Evolutionary conservation across 768 basidiomycete species (phyloP), one percentile per base, ranked within the genome.

Genomic region (Russula ochroleuca): DNA sequence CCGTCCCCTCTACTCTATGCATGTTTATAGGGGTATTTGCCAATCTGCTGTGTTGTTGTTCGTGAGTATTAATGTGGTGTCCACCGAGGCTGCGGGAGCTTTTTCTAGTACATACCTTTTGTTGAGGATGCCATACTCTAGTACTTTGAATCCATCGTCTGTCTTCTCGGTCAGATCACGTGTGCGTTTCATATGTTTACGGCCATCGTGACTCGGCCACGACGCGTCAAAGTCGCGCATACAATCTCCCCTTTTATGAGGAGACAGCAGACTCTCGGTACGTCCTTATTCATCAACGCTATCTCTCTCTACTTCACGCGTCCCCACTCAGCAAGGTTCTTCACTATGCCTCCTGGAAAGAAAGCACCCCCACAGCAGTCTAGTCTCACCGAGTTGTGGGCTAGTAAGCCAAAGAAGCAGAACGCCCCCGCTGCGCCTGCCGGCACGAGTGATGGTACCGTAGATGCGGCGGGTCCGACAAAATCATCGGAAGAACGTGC

Each of bases 331-430:
- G 90, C 85, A 41, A 89, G 83, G 70, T 92, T 91, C 78, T 84
- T 92, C 60, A 78, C 80, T 62, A 88, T 91, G 87, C 88, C 91
- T 0, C 80, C 80, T 67, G 79, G 80, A 33, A 91, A 89, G 74
- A 72, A 83, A 33, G 73, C 85, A 3, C 86, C 87, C 0, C 84
- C 86, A 8, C 89, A 90, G 62, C 91, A 94, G 72, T 79, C 90
- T n/a, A 91, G 78, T 69, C 81, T 94, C 43, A 79, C 83, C 61
- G 88, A 91, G 59, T 79, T 90, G 77, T 93, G 89, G 88, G 79
- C 78, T 11, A 77, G 75, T 69, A 82, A 82, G 74, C 80, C 73
- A 67, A 68, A 73, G 64, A 54, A 66, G 54, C 59, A 68, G 71
- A 73, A 64, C 65, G 60, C 37, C 63, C 73, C 67, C 69, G 72